phyloP scores from a whole-genome alignment of 495 filamentous ascomycete species.

The Trichodelitschia bisporula region DNA sequence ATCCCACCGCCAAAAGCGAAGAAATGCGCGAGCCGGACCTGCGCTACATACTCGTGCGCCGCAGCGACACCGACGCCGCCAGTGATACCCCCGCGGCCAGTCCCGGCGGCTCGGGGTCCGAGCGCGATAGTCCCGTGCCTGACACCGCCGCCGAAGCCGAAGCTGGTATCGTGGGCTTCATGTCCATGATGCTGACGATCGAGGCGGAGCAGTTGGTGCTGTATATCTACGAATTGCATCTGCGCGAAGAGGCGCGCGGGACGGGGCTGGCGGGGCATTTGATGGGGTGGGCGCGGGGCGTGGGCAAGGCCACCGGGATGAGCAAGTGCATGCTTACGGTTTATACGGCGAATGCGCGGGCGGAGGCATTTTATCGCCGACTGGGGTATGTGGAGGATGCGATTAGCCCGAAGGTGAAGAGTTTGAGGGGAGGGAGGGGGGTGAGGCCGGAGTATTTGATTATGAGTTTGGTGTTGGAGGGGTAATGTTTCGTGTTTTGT shows the following conservation, averaged over 20 bases:
- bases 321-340: slow-evolving; percentile 63
- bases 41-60: slow-evolving; percentile 1
- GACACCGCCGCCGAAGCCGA: background rate
- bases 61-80: background rate
- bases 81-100: background rate
- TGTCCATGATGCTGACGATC: slow-evolving; percentile 63
- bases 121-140: background rate
- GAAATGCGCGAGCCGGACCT: slow-evolving; percentile 1
- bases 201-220: slow-evolving; percentile 51
- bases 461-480: slow-evolving; percentile 12
- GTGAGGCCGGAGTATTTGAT: slow-evolving; percentile 46
- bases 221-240: slow-evolving; percentile 79
- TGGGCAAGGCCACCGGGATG: background rate
- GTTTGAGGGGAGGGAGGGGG: slow-evolving; percentile 35
- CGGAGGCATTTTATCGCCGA: slow-evolving; percentile 37
- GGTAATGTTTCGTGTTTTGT: background rate
- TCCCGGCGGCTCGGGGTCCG: background rate
- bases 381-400: slow-evolving; percentile 43
- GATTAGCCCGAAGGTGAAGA: slow-evolving; percentile 35
- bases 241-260: slow-evolving; percentile 28
- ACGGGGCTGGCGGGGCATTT: slow-evolving; percentile 17
- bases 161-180: background rate
- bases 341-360: slow-evolving; percentile 40
- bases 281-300: slow-evolving; percentile 4
- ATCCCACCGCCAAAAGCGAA: background rate